Evolutionary conservation across 2,329 filamentous ascomycete species (phyloP), one percentile per base, ranked within the genome.

Genomic region (Cladophialophora carrionii): DNA sequence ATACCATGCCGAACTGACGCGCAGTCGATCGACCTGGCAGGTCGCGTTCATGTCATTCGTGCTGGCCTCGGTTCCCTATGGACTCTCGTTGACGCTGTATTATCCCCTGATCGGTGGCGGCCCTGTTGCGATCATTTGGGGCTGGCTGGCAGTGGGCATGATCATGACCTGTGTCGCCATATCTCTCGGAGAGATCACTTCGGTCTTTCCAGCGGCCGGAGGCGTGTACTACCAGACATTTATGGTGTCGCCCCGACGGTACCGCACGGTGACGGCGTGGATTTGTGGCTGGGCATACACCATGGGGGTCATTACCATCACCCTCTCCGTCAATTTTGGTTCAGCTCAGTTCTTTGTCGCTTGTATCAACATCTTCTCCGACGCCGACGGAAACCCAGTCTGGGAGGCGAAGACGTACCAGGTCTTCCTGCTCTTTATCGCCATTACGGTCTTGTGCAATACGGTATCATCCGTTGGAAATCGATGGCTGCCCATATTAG

Each of bases 221-320:
- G 89, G 89, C 74, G 89, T 91, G 61, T 92, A 92, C 79, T 91
- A 91, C 76, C 89, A 91, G 78, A 88, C 88, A 5, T 91, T 89
- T 74, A 90, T 91, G 86, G 84, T 92, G 14, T 83, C 89, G 0
- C 82, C 87, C 20, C 75, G 82, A 29, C 76, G 76, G 17, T 88
- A 85, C 78, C 86, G 88, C 60, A 84, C 83, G 49, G 78, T 89
- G 17, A 81, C 88, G 17, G 87, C 87, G 34, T 92, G 88, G 85
- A 85, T 90, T 57, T 89, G 87, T 70, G 89, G 89, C 66, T 92
- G 89, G 89, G 81, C 88, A 24, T 92, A 90, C 74, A 84, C 91
- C 20, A 87, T 91, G 58, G 90, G 90, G 64, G 92, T 92, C 78
- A 88, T 92, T 75, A 91, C 88, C 70, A 93, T 93, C 71, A 92